A percentile compares a stretch with the other conserved stretches of the same genome.
Evolutionary conservation across 2,329 filamentous ascomycete genomes (phyloP).

Genomic region (Penicillium hordei): DNA sequence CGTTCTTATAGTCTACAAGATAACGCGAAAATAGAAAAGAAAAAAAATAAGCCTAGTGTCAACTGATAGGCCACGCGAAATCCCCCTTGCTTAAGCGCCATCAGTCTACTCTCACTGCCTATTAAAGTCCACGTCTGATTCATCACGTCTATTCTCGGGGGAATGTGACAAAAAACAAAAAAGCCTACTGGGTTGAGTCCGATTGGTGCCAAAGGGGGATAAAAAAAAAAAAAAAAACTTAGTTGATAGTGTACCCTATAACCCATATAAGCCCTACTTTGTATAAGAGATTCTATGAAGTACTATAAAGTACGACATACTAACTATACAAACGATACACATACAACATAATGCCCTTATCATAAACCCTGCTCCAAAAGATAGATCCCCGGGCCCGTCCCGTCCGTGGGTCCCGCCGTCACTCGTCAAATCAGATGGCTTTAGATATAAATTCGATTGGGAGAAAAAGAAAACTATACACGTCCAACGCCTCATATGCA

Average conservation of each 20-base stretch:
- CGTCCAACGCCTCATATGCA: constrained; percentile 24
- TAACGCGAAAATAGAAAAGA: no score
- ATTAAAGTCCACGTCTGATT: constrained; percentile 1
- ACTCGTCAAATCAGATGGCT: constrained; percentile 7
- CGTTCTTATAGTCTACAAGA: no score
- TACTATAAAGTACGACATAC: no score
- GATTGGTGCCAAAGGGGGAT: neutral
- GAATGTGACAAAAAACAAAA: neutral
- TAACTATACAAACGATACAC: no score
- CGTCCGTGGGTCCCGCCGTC: constrained; percentile 17
- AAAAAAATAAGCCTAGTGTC: neutral
- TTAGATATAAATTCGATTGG: constrained; percentile 9
- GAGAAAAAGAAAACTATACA: constrained; percentile 9
- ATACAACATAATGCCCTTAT: neutral
- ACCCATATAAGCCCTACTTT: no score
- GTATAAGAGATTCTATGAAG: neutral
- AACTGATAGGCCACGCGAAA: constrained; percentile 9
- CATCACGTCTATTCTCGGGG: constrained; percentile 1
- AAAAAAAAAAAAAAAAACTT: neutral
- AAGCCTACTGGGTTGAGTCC: neutral
- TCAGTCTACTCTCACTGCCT: neutral
- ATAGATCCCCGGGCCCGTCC: constrained; percentile 15
- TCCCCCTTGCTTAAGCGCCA: constrained; percentile 6
- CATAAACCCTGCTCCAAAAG: neutral
- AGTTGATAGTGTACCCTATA: no score